phyloP scores from a whole-genome alignment of 345 rosid genomes.

The Arabidopsis thaliana region DNA sequence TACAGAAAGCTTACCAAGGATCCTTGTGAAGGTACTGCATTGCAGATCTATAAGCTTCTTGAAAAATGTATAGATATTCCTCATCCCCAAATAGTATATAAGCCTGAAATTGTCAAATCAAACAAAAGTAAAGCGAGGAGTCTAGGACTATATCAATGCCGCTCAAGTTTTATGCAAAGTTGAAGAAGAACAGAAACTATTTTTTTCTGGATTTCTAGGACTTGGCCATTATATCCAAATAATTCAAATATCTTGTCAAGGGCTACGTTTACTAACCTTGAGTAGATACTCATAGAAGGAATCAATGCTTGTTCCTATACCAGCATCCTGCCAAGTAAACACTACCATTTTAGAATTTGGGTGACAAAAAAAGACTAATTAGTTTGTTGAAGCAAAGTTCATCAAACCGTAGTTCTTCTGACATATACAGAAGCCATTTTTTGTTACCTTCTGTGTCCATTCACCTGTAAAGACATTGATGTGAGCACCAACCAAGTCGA shows the following conservation, averaged over 20 bases:
- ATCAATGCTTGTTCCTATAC: constrained; percentile 98
- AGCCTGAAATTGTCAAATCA: constrained; percentile 63
- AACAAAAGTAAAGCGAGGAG: neutral
- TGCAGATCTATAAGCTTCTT: constrained; percentile 91
- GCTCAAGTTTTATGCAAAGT: neutral
- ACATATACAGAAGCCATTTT: neutral
- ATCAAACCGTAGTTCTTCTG: neutral
- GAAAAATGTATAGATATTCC: constrained; percentile 88
- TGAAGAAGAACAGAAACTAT: neutral
- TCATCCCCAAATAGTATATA: constrained; percentile 95
- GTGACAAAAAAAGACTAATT: neutral
- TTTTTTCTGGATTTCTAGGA: neutral
- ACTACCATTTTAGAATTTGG: constrained; percentile 32
- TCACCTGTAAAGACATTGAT: constrained; percentile 99
- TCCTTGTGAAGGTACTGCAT: constrained; percentile 91
- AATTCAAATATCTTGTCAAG: neutral
- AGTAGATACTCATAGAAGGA: constrained; percentile 97
- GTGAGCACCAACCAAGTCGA: constrained; percentile 96
- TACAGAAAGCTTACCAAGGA: constrained; percentile 80
- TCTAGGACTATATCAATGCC: neutral
- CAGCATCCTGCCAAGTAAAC: constrained; percentile 88
- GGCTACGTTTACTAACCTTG: constrained; percentile 62
- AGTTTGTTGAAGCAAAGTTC: neutral
- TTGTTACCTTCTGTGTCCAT: constrained; percentile 97
- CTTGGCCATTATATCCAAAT: neutral